Conservation (phyloP, 768 basidiomycete genomes). For the Tephrocybe sp. region DNA sequence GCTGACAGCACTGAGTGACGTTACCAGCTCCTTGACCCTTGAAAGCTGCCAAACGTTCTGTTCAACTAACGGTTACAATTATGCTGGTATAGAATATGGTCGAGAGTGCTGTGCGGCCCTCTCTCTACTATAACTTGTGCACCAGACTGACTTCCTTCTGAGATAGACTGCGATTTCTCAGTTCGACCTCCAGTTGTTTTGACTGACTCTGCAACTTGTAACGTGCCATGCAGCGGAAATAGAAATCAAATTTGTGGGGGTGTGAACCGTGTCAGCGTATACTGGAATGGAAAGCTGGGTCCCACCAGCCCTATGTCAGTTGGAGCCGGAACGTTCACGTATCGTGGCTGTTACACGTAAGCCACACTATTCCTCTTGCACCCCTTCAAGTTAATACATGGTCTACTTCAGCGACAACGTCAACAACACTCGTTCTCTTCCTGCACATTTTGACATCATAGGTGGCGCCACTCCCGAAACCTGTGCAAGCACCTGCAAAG, state of each 20-base stretch:
- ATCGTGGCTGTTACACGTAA: slow-evolving; percentile 15
- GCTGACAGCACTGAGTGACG: background rate
- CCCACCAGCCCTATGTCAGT: slow-evolving; percentile 1
- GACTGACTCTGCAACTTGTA: slow-evolving; percentile 1
- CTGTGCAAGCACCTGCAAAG: slow-evolving; percentile 9
- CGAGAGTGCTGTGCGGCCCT: slow-evolving; percentile 8
- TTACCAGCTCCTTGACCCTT: background rate
- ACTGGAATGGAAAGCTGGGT: slow-evolving; percentile 8
- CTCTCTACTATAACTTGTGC: background rate
- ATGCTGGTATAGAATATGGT: slow-evolving; percentile 9
- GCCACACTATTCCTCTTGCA: background rate
- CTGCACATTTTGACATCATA: slow-evolving; percentile 1
- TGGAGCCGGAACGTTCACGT: slow-evolving; percentile 6
- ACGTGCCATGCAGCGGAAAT: slow-evolving; percentile 5
- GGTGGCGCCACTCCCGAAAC: slow-evolving; percentile 10
- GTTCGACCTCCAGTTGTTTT: slow-evolving; percentile 1
- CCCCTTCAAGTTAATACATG: too few species aligned
- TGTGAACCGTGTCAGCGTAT: slow-evolving; percentile 5
- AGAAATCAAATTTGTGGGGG: slow-evolving; percentile 5
- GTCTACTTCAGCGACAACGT: slow-evolving; percentile 1
- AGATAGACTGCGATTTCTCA: slow-evolving; percentile 9
- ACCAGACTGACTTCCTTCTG: background rate
- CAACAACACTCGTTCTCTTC: slow-evolving; percentile 5
- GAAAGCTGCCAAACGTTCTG: slow-evolving; percentile 11
- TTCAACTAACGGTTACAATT: slow-evolving; percentile 4